These are phyloP conservation scores for Cutaneotrichosporon sp. DNA, from an alignment of 1,284 basidiomycete species.

Conservation along the genomic window DNA sequence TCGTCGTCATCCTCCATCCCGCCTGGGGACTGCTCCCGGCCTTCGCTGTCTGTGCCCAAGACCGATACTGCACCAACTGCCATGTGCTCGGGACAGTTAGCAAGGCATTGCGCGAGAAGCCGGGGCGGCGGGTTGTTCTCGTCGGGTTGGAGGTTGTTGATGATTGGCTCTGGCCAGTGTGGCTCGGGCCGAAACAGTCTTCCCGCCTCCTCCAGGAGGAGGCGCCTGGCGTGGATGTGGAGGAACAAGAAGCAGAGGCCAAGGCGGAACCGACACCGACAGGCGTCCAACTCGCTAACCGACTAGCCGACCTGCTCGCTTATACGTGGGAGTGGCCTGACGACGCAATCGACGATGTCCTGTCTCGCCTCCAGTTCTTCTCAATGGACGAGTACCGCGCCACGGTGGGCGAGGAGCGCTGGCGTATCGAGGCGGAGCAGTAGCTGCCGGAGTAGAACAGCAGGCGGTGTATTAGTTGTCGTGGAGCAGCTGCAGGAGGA, in stretches of 20 bases:
- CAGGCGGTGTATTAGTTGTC: too few relatives aligned
- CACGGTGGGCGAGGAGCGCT: constrained; percentile 12
- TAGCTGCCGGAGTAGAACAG: not conserved
- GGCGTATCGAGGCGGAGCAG: constrained; percentile 16
- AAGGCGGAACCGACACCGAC: not conserved
- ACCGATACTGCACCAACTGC: constrained; percentile 6
- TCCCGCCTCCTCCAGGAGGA: not conserved
- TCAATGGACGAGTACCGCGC: constrained; percentile 12
- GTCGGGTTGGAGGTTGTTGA: not conserved
- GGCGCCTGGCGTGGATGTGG: not conserved
- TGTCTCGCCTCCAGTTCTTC: constrained; percentile 8
- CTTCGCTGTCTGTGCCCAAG: not conserved
- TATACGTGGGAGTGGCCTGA: constrained; percentile 4
- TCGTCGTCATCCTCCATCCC: constrained; percentile 1
- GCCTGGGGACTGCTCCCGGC: not conserved
- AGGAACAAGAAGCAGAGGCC: not conserved
- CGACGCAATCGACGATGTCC: not conserved
- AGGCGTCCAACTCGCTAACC: not conserved
- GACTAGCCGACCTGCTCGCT: not conserved
- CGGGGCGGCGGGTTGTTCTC: not conserved
- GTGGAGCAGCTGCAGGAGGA: too few relatives aligned
- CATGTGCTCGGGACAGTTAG: constrained; percentile 1
- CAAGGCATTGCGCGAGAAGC: constrained; percentile 6
- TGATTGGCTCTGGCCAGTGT: not conserved
- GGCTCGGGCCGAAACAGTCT: constrained; percentile 1